These are phyloP conservation scores for Cichorium intybus DNA, from an alignment of 140 eudicot species.

Conservation along the genomic window DNA sequence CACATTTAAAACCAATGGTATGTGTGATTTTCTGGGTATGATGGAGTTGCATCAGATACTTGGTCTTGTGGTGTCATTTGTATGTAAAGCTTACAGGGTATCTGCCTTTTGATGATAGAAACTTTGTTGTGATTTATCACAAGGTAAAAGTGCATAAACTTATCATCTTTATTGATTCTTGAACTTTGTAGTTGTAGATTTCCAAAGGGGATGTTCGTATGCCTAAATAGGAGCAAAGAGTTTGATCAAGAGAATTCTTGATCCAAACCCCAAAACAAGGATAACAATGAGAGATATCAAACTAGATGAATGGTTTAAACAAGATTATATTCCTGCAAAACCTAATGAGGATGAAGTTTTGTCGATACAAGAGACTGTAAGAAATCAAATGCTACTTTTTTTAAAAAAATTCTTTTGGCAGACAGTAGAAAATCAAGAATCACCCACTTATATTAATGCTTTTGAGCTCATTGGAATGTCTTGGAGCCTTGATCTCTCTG, in stretches of 20 bases:
- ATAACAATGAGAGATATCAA: slow-evolving; percentile 55
- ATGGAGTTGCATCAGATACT: slow-evolving; percentile 45
- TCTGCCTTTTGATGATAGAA: slow-evolving; percentile 47
- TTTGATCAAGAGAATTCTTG: slow-evolving; percentile 57
- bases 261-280: slow-evolving; percentile 60
- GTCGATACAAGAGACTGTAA: slow-evolving; percentile 41
- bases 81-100: slow-evolving; percentile 48
- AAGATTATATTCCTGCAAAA: slow-evolving; percentile 45
- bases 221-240: slow-evolving; percentile 55
- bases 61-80: slow-evolving; percentile 56
- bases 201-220: slow-evolving; percentile 53
- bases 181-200: slow-evolving; percentile 29
- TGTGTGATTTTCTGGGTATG: no score
- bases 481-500: slow-evolving; percentile 67
- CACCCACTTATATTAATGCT: slow-evolving; percentile 57
- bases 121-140: slow-evolving; percentile 40
- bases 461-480: slow-evolving; percentile 74
- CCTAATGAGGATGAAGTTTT: slow-evolving; percentile 47
- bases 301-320: slow-evolving; percentile 58
- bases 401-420: slow-evolving; percentile 2
- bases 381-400: background rate
- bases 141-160: slow-evolving; percentile 24
- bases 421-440: slow-evolving; percentile 33
- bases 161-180: background rate
- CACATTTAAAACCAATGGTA: no score